phyloP scores from a whole-genome alignment of 108 stramenopile genomes.

The Asterionellopsis glacialis region DNA sequence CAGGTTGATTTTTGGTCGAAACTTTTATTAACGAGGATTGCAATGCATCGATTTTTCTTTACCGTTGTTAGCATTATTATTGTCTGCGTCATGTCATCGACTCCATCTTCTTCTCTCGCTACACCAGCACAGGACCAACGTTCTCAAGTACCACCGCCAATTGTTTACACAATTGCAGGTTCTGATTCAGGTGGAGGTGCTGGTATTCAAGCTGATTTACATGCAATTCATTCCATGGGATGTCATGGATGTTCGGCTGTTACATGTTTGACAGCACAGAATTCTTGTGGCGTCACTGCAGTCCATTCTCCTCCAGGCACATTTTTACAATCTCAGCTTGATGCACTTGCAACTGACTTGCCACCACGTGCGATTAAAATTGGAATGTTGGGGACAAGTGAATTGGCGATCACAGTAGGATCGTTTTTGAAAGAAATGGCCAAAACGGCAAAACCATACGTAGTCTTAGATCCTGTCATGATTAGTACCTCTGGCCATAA shows the following conservation, averaged over 20 bases:
- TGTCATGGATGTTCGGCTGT: slow-evolving; percentile 91
- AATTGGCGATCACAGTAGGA: slow-evolving; percentile 66
- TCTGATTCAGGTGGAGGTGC: slow-evolving; percentile 94
- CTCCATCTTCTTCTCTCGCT: not conserved
- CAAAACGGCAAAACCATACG: slow-evolving; percentile 25
- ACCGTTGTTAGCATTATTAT: not conserved
- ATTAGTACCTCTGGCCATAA: slow-evolving; percentile 84
- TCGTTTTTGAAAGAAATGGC: slow-evolving; percentile 36
- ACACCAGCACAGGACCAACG: too few species aligned
- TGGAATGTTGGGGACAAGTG: slow-evolving; percentile 85
- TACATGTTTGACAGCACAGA: slow-evolving; percentile 89
- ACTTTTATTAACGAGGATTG: not conserved
- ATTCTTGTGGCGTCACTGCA: slow-evolving; percentile 63
- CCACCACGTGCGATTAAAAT: slow-evolving; percentile 83
- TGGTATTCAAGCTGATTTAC: slow-evolving; percentile 93
- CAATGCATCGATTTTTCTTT: not conserved
- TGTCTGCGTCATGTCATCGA: not conserved
- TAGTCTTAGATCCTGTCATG: slow-evolving; percentile 94
- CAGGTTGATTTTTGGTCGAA: not conserved
- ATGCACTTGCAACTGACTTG: slow-evolving; percentile 68
- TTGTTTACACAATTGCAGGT: slow-evolving; percentile 92
- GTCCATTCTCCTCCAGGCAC: slow-evolving; percentile 55
- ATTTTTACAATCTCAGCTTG: slow-evolving; percentile 56
- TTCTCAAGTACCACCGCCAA: slow-evolving; percentile 48
- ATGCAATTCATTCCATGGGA: slow-evolving; percentile 78